These are phyloP conservation scores for Neonectria coccinea DNA, from an alignment of 2,329 filamentous ascomycete genomes.

Conservation along the genomic window DNA sequence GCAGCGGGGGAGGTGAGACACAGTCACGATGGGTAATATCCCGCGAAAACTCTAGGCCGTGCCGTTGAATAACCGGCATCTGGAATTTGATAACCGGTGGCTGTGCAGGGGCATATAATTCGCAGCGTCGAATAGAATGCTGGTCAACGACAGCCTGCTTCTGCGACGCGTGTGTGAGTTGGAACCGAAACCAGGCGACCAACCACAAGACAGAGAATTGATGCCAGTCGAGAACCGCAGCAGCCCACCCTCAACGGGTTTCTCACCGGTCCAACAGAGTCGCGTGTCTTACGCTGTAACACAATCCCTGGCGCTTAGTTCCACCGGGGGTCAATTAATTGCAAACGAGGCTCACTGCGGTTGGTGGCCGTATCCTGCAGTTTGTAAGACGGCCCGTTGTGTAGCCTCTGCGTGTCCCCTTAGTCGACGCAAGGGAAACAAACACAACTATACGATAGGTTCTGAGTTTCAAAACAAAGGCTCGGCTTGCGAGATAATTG, in stretches of 20 bases:
- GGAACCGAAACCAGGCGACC: neutral
- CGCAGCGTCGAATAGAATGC: neutral
- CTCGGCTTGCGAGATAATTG: too few species aligned
- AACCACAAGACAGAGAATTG: neutral
- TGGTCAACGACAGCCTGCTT: neutral
- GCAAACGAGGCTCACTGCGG: neutral
- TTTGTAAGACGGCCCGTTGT: too few species aligned
- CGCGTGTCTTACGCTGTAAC: neutral
- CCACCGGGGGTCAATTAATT: too few species aligned
- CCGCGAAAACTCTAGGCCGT: neutral
- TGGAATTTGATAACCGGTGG: neutral
- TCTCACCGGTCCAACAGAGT: neutral
- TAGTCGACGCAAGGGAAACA: too few species aligned
- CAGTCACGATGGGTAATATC: neutral
- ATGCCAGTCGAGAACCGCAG: neutral
- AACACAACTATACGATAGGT: too few species aligned
- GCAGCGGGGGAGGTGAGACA: neutral
- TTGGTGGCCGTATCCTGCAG: neutral
- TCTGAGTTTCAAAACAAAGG: neutral
- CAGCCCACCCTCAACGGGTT: neutral
- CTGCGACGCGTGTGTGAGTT: neutral
- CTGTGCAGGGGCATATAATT: neutral
- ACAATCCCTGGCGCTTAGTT: too few species aligned
- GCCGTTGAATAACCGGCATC: neutral
- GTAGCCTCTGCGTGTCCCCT: too few species aligned